These are phyloP conservation scores for Aspergillus aculeatinus DNA, from an alignment of 2,329 filamentous ascomycete genomes.

Conservation along the genomic window DNA sequence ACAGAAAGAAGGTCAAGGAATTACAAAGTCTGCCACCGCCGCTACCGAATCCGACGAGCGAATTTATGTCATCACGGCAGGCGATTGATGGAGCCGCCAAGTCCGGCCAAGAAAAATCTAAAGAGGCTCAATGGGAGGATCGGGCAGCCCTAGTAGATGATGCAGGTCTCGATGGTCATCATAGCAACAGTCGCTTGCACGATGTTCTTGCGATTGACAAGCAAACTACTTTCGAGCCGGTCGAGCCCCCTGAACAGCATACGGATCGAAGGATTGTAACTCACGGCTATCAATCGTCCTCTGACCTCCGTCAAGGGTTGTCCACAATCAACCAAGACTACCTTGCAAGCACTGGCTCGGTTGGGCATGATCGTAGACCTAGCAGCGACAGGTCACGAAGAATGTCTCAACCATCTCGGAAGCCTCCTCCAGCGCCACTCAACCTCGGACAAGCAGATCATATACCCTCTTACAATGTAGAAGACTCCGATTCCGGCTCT, in stretches of 20 bases:
- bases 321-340: slow-evolving; percentile 20
- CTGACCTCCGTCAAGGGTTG: slow-evolving; percentile 17
- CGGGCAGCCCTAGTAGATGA: background rate
- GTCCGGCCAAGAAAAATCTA: background rate
- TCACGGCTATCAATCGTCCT: slow-evolving; percentile 12
- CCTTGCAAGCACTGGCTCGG: slow-evolving; percentile 23
- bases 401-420: slow-evolving; percentile 65
- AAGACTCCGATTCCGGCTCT: slow-evolving; percentile 68
- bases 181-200: background rate
- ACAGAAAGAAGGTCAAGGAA: slow-evolving; percentile 87
- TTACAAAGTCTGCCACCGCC: slow-evolving; percentile 51
- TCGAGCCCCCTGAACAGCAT: background rate
- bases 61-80: slow-evolving; percentile 10
- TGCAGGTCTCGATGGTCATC: background rate
- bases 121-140: slow-evolving; percentile 1
- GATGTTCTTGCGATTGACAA: background rate
- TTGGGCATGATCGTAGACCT: slow-evolving; percentile 17
- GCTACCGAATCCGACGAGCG: slow-evolving; percentile 25
- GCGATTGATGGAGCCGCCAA: slow-evolving; percentile 11
- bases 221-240: background rate
- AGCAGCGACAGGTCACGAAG: slow-evolving; percentile 19
- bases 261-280: slow-evolving; percentile 8
- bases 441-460: slow-evolving; percentile 59
- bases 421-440: slow-evolving; percentile 80
- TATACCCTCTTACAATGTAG: slow-evolving; percentile 45